Evolutionary conservation across 192 early-diverging fungal species (phyloP).

Genomic region (Gaertneriomyces sp.): DNA sequence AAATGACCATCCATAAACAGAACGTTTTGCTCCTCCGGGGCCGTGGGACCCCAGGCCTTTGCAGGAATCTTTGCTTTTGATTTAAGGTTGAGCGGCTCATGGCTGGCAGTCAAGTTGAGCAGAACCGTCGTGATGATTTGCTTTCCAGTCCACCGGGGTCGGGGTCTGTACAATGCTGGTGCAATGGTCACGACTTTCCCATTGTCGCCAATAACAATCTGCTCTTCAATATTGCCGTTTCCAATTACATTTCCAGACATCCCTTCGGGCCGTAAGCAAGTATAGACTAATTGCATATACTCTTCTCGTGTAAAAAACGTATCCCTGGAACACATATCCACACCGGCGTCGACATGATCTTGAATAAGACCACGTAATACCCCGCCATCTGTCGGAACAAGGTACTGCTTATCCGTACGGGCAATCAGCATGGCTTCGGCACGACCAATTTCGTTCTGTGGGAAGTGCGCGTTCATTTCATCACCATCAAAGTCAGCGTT

Average conservation of each 20-base stretch:
- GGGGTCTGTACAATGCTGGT: constrained; percentile 85
- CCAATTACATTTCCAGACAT: constrained; percentile 45
- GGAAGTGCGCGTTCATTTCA: constrained; percentile 99
- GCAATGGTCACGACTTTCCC: constrained; percentile 80
- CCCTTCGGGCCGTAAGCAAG: constrained; percentile 76
- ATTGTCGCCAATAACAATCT: constrained; percentile 51
- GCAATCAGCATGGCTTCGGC: constrained; percentile 96
- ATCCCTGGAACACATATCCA: constrained; percentile 85
- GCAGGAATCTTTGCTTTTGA: constrained; percentile 84
- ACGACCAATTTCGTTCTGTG: constrained; percentile 94
- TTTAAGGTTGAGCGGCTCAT: constrained; percentile 76
- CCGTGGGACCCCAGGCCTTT: constrained; percentile 78
- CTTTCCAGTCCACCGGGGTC: constrained; percentile 94
- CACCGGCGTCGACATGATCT: constrained; percentile 97
- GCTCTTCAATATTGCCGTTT: constrained; percentile 57
- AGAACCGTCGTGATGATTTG: constrained; percentile 86
- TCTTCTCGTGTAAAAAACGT: constrained; percentile 81
- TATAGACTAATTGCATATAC: constrained; percentile 93
- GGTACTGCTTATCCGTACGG: constrained; percentile 91
- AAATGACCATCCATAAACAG: constrained; percentile 85
- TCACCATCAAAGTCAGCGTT: constrained; percentile 99
- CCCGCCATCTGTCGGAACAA: constrained; percentile 94
- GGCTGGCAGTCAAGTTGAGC: constrained; percentile 76
- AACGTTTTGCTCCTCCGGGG: constrained; percentile 79
- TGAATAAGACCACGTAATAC: constrained; percentile 97